These are phyloP conservation scores for Aurinia saxatilis DNA, from an alignment of 345 rosid species.

Conservation along the genomic window DNA sequence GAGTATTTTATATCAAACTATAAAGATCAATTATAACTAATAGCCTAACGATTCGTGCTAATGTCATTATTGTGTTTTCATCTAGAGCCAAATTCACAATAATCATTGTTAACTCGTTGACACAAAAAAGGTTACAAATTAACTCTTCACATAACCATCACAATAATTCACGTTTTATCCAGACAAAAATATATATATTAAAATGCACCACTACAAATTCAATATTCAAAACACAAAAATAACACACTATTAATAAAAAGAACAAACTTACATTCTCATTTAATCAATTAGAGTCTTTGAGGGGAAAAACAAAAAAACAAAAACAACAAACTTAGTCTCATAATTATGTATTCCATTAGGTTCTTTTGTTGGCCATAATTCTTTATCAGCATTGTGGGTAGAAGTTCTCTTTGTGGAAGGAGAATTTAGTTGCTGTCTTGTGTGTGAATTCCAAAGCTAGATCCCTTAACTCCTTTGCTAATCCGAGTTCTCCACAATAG, in stretches of 20 bases:
- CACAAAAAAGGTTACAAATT: no score
- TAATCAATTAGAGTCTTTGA: no score
- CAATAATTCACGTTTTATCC: background rate
- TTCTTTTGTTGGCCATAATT: background rate
- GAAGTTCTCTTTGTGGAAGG: conserved; percentile 75
- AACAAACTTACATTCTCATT: no score
- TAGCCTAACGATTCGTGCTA: no score
- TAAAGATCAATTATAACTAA: no score
- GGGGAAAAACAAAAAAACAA: no score
- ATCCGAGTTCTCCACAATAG: conserved; percentile 47
- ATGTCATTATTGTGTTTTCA: no score
- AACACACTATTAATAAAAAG: background rate
- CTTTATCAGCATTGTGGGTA: conserved; percentile 14
- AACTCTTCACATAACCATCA: background rate
- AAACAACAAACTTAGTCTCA: background rate
- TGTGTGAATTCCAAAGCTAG: conserved; percentile 63
- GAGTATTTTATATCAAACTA: no score
- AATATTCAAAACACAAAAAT: background rate
- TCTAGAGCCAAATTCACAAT: no score
- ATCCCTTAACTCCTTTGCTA: conserved; percentile 49
- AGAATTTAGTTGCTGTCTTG: conserved; percentile 58
- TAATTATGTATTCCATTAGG: background rate
- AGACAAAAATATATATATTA: no score
- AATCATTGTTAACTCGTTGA: no score
- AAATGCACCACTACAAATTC: background rate